Percentiles rank a stretch among this genome's conserved stretches.
Conservation (phyloP, 2,329 filamentous ascomycete species). For the Cladosporium sp. region DNA sequence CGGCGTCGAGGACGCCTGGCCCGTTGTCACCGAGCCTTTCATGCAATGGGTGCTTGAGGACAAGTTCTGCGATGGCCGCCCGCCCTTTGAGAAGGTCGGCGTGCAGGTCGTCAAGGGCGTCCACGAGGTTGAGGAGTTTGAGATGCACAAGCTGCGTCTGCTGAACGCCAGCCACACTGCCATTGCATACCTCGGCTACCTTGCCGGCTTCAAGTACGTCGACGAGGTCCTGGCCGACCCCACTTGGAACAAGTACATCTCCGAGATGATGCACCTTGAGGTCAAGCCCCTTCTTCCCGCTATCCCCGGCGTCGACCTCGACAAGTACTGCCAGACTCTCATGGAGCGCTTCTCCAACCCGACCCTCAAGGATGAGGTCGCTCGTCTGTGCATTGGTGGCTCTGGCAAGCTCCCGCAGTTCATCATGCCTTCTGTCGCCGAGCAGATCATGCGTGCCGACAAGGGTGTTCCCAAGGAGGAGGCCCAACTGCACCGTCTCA, state of each 20-base stretch:
- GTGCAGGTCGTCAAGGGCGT: constrained; percentile 50
- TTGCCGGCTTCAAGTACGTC: constrained; percentile 51
- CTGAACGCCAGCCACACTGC: constrained; percentile 52
- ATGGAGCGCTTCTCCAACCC: constrained; percentile 54
- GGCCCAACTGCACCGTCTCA: constrained; percentile 43
- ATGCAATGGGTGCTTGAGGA: constrained; percentile 55
- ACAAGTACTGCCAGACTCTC: constrained; percentile 50
- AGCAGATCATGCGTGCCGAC: constrained; percentile 41
- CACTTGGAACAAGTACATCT: constrained; percentile 44
- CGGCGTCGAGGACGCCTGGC: constrained; percentile 48
- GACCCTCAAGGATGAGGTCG: constrained; percentile 52
- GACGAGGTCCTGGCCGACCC: constrained; percentile 51
- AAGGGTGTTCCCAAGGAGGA: neutral
- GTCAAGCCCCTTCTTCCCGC: constrained; percentile 50
- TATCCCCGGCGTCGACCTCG: constrained; percentile 48
- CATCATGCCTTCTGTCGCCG: constrained; percentile 46
- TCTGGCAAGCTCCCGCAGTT: constrained; percentile 53
- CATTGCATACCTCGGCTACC: constrained; percentile 48
- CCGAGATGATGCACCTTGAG: constrained; percentile 53
- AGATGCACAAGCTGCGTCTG: constrained; percentile 54
- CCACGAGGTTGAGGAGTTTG: constrained; percentile 51
- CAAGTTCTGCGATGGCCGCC: constrained; percentile 48
- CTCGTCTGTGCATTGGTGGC: constrained; percentile 48
- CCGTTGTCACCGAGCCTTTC: constrained; percentile 53
- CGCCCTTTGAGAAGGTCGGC: constrained; percentile 49